Conservation (phyloP, 805 yeast species). For the Schizosaccharomyces cryophilus region DNA sequence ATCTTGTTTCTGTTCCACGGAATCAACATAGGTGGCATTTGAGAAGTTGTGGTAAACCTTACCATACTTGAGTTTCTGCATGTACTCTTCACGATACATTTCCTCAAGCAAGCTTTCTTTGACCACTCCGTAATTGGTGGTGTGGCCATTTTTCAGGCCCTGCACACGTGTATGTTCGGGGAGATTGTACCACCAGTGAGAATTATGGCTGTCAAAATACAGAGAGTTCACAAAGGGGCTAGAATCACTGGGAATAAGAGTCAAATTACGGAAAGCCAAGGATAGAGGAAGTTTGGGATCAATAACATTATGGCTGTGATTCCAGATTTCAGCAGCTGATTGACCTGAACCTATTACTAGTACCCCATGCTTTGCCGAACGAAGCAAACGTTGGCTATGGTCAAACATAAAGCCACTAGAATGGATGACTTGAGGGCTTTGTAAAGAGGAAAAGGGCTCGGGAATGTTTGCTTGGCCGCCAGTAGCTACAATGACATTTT, state of each 20-base stretch:
- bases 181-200: constrained; percentile 8
- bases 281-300: constrained; percentile 6
- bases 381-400: background rate
- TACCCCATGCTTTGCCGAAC: constrained; percentile 2
- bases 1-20: background rate
- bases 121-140: constrained; percentile 12
- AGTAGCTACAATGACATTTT: constrained; percentile 8
- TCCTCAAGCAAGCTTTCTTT: constrained; percentile 8
- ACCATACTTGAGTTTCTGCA: constrained; percentile 4
- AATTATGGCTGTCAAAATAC: constrained; percentile 10
- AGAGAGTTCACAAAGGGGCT: constrained; percentile 12
- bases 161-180: constrained; percentile 1
- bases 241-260: constrained; percentile 11
- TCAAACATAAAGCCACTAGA: background rate
- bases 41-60: background rate
- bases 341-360: constrained; percentile 12
- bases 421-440: background rate
- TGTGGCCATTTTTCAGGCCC: constrained; percentile 5
- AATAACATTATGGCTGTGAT: constrained; percentile 3
- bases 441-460: background rate
- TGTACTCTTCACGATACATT: constrained; percentile 7
- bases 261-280: constrained; percentile 7
- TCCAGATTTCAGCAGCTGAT: constrained; percentile 11
- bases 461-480: constrained; percentile 7
- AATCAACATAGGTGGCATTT: background rate